Conservation (phyloP, 2,329 filamentous ascomycete species). For the Seiridium cupressi region DNA sequence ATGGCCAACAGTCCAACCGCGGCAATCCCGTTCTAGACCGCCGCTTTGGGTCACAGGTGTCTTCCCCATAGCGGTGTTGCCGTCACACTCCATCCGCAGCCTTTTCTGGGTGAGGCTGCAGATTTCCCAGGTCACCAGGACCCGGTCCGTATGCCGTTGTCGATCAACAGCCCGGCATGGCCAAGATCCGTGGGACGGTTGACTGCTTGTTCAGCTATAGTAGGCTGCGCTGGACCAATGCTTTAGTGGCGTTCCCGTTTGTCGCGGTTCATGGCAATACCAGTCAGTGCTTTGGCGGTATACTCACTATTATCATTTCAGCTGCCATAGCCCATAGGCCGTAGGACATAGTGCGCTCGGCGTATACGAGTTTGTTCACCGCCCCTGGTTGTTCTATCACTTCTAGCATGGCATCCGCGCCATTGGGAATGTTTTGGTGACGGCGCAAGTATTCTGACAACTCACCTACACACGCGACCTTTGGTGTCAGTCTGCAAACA, state of each 20-base stretch:
- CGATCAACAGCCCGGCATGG: background rate
- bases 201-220: background rate
- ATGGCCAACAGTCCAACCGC: too few species aligned
- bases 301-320: background rate
- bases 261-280: background rate
- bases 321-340: background rate
- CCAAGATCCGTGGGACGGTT: background rate
- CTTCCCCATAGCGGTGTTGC: background rate
- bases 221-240: background rate
- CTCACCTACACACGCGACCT: background rate
- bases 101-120: background rate
- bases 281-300: background rate
- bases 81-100: too few species aligned
- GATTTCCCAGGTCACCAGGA: background rate
- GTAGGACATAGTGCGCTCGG: background rate
- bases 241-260: background rate
- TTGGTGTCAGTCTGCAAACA: background rate
- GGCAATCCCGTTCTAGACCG: background rate
- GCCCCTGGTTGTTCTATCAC: background rate
- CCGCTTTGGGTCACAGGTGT: background rate
- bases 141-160: background rate
- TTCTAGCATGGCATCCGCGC: background rate
- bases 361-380: background rate
- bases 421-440: background rate
- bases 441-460: background rate